These are phyloP conservation scores for Manihot esculenta DNA, from an alignment of 441 rosid species.

Conservation along the genomic window DNA sequence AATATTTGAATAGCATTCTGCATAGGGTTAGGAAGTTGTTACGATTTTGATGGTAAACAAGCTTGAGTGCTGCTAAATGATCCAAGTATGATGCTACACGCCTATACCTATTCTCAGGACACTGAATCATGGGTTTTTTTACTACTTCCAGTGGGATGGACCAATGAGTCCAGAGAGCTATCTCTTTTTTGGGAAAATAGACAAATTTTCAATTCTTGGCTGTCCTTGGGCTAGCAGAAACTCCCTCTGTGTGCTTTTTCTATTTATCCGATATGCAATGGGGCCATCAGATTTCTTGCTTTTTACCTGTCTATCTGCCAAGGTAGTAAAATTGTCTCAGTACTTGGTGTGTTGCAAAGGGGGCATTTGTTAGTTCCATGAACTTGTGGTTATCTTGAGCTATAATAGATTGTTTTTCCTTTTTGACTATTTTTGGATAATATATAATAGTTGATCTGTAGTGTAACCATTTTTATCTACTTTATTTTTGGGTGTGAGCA, in stretches of 20 bases:
- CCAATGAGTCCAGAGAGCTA: neutral
- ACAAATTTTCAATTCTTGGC: neutral
- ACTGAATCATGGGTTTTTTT: neutral
- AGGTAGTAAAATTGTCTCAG: neutral
- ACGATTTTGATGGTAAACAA: neutral
- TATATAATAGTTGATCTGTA: neutral
- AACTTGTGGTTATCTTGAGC: neutral
- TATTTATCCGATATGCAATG: neutral
- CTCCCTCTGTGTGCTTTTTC: neutral
- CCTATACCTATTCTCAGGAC: neutral
- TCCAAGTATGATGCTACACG: neutral
- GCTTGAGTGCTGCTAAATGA: neutral
- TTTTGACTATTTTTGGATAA: neutral
- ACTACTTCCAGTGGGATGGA: constrained; percentile 5
- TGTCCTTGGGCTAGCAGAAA: neutral
- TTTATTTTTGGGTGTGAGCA: constrained; percentile 37
- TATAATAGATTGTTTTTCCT: no score
- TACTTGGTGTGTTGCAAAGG: neutral
- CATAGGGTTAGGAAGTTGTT: neutral
- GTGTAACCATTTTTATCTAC: neutral
- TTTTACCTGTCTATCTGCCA: constrained; percentile 9
- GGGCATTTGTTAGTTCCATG: no score
- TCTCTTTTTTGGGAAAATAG: neutral
- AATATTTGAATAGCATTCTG: constrained; percentile 5
- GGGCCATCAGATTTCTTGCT: neutral